Conservation (phyloP, 495 filamentous ascomycete species). For the Baudoinia panamericana region DNA sequence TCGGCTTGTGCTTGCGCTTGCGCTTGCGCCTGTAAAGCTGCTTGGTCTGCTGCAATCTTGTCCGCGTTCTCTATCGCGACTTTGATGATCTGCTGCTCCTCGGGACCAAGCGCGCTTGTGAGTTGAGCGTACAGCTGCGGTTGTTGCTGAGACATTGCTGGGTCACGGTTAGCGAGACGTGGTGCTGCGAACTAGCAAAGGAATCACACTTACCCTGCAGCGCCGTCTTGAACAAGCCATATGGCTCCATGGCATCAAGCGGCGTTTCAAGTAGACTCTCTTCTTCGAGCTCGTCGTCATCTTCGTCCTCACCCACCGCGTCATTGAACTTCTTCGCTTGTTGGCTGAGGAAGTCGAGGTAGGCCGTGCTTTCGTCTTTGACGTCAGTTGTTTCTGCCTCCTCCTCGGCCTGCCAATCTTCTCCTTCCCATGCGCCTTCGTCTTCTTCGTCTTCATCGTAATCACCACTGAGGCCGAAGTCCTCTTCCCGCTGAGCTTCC, state of each 20-base stretch:
- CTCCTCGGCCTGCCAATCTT: slow-evolving; percentile 43
- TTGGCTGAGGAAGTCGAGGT: slow-evolving; percentile 88
- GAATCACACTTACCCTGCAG: slow-evolving; percentile 55
- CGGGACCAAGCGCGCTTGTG: slow-evolving; percentile 60
- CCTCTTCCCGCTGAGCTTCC: slow-evolving; percentile 77
- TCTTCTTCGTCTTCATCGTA: slow-evolving; percentile 53
- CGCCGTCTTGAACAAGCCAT: slow-evolving; percentile 67
- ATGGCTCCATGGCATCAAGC: slow-evolving; percentile 87
- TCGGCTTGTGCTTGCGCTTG: no score
- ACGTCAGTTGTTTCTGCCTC: slow-evolving; percentile 45
- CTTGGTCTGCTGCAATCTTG: slow-evolving; percentile 31
- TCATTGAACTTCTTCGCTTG: slow-evolving; percentile 73
- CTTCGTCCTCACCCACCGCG: slow-evolving; percentile 56
- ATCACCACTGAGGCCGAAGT: slow-evolving; percentile 54
- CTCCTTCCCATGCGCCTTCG: slow-evolving; percentile 62
- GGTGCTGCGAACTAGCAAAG: background rate
- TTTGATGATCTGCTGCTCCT: slow-evolving; percentile 73
- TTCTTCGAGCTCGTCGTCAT: slow-evolving; percentile 85
- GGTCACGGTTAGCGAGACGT: no score
- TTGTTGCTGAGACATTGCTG: slow-evolving; percentile 80
- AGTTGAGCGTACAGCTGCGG: slow-evolving; percentile 75
- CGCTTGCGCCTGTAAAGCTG: background rate
- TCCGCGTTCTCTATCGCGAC: slow-evolving; percentile 73
- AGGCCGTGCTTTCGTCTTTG: slow-evolving; percentile 82
- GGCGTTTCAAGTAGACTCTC: slow-evolving; percentile 85